A percentile compares a stretch with the other conserved stretches of the same genome.
Evolutionary conservation across 2,329 filamentous ascomycete species (phyloP).

Genomic region (Penicillium italicum): DNA sequence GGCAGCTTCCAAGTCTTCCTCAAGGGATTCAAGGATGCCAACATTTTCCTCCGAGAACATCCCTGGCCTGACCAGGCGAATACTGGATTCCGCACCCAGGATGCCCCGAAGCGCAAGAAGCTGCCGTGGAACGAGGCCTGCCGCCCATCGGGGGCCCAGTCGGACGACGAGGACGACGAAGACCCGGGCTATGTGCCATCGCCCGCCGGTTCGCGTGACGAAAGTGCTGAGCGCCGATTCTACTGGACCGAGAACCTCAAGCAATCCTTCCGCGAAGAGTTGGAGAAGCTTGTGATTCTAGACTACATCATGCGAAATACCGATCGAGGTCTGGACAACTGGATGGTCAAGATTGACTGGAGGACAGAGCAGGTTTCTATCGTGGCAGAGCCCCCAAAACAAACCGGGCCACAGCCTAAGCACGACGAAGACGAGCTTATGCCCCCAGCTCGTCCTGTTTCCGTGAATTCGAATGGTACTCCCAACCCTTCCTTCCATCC

Average conservation of each 20-base stretch:
- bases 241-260: conserved; percentile 86
- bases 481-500: conserved; percentile 50
- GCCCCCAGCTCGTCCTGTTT: conserved; percentile 61
- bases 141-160: conserved; percentile 60
- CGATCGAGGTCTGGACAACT: conserved; percentile 92
- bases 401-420: conserved; percentile 47
- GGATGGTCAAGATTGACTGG: conserved; percentile 98
- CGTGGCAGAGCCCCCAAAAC: conserved; percentile 75
- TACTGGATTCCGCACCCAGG: conserved; percentile 63
- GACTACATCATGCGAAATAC: conserved; percentile 99
- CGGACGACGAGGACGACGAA: conserved; percentile 62
- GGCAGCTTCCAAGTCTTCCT: conserved; percentile 98
- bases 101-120: conserved; percentile 64
- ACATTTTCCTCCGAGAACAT: conserved; percentile 88
- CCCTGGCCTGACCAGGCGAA: conserved; percentile 92
- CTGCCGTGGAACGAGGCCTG: conserved; percentile 79
- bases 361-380: conserved; percentile 78
- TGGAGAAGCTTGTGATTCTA: conserved; percentile 94
- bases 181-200: conserved; percentile 39
- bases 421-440: conserved; percentile 47
- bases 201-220: conserved; percentile 42
- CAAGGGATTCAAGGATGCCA: conserved; percentile 95
- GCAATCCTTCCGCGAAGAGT: conserved; percentile 86
- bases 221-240: conserved; percentile 54
- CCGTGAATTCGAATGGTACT: conserved; percentile 43